phyloP scores from a whole-genome alignment of 495 filamentous ascomycete species.

The Neurospora sp. region DNA sequence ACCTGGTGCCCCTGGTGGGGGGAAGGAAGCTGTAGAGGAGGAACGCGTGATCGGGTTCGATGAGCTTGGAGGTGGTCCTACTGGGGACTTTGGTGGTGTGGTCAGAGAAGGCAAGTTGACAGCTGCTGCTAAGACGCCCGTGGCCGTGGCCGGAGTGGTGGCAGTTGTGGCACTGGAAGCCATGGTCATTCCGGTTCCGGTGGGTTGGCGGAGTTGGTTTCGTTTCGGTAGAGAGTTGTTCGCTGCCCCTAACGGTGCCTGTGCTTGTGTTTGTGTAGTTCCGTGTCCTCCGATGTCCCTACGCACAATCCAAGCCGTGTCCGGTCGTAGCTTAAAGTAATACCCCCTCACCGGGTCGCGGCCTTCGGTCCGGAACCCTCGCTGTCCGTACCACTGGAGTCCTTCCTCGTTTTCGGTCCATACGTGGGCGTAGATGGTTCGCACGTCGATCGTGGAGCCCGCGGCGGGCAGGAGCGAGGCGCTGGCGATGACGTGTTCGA shows the following conservation, averaged over 20 bases:
- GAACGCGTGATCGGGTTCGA: not conserved
- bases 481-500: conserved; percentile 46
- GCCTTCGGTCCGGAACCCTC: conserved; percentile 58
- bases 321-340: conserved; percentile 75
- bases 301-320: conserved; percentile 67
- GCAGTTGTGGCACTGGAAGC: not conserved
- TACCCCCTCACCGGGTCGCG: conserved; percentile 55
- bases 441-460: conserved; percentile 37
- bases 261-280: not conserved
- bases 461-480: conserved; percentile 24
- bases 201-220: not conserved
- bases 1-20: not conserved
- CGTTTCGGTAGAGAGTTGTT: not conserved
- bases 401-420: conserved; percentile 88
- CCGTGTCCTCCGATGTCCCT: conserved; percentile 19
- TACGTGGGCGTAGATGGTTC: conserved; percentile 71
- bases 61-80: not conserved
- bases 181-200: not conserved
- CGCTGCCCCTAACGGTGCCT: not conserved
- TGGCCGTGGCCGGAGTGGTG: not conserved
- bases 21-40: not conserved
- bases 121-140: conserved; percentile 1
- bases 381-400: conserved; percentile 70
- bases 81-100: not conserved
- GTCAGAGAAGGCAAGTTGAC: conserved; percentile 1